phyloP scores from a whole-genome alignment of 805 yeast species.

The Starmerella bombi region DNA sequence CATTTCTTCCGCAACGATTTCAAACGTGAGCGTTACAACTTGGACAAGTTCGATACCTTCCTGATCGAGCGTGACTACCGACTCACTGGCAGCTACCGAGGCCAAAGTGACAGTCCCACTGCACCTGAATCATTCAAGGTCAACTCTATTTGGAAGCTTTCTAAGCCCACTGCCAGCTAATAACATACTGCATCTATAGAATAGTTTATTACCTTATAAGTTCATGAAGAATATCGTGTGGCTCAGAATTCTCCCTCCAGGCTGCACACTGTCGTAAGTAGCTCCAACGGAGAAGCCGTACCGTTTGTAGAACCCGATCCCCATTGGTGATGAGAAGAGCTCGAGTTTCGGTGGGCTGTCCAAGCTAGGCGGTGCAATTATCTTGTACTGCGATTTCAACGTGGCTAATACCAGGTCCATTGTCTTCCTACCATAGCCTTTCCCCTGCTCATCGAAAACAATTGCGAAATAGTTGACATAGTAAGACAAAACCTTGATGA shows the following conservation, averaged over 20 bases:
- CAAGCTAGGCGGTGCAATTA: constrained; percentile 8
- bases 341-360: constrained; percentile 16
- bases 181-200: background rate
- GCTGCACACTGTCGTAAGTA: background rate
- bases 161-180: constrained; percentile 16
- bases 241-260: constrained; percentile 7
- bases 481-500: constrained; percentile 7
- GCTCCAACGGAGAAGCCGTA: constrained; percentile 13
- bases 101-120: constrained; percentile 47
- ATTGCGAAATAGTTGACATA: constrained; percentile 7
- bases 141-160: constrained; percentile 37
- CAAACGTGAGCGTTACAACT: constrained; percentile 40
- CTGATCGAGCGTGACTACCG: constrained; percentile 63
- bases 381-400: constrained; percentile 1
- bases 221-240: constrained; percentile 14
- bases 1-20: constrained; percentile 37
- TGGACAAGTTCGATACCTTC: constrained; percentile 41
- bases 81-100: constrained; percentile 61
- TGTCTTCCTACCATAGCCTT: constrained; percentile 9
- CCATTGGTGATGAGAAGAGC: constrained; percentile 16
- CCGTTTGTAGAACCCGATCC: constrained; percentile 9
- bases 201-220: background rate
- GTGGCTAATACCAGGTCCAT: constrained; percentile 5
- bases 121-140: constrained; percentile 73
- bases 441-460: constrained; percentile 7